A percentile compares a stretch with the other conserved stretches of the same genome.
phyloP scores from a whole-genome alignment of 2,329 filamentous ascomycete species.

The Colletotrichum sp. region DNA sequence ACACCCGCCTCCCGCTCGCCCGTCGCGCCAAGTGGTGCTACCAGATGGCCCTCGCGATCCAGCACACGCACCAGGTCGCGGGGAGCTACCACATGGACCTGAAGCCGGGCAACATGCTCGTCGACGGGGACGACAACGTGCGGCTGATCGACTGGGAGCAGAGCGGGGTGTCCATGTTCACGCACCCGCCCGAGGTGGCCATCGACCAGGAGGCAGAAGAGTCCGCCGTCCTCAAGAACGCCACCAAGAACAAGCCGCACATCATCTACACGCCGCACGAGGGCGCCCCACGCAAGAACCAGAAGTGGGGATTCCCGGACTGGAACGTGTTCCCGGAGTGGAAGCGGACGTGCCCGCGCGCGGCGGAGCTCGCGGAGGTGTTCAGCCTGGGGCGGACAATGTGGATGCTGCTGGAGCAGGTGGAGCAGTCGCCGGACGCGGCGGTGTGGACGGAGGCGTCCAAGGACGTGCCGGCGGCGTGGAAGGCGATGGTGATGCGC shows the following conservation, averaged over 20 bases:
- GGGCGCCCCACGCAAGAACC: constrained; percentile 16
- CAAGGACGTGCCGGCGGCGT: constrained; percentile 10
- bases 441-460: constrained; percentile 7
- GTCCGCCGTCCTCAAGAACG: neutral
- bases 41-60: constrained; percentile 26
- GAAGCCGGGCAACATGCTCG: constrained; percentile 32
- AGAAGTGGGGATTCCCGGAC: constrained; percentile 15
- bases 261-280: constrained; percentile 21
- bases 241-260: neutral
- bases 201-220: constrained; percentile 19
- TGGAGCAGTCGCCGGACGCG: constrained; percentile 12
- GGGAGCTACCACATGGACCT: constrained; percentile 33
- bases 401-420: constrained; percentile 25
- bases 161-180: constrained; percentile 25
- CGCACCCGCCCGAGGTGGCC: constrained; percentile 20
- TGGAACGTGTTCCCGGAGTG: constrained; percentile 25
- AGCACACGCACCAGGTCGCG: constrained; percentile 24
- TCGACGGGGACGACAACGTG: constrained; percentile 21
- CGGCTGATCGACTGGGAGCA: constrained; percentile 31
- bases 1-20: constrained; percentile 5
- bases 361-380: constrained; percentile 24
- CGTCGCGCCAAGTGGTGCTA: constrained; percentile 27
- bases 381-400: constrained; percentile 23
- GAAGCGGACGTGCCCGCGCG: constrained; percentile 19
- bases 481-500: constrained; percentile 11